A percentile compares a stretch with the other conserved stretches of the same genome.
Conservation (phyloP, 2,329 filamentous ascomycete species). For the Curvularia lunata region DNA sequence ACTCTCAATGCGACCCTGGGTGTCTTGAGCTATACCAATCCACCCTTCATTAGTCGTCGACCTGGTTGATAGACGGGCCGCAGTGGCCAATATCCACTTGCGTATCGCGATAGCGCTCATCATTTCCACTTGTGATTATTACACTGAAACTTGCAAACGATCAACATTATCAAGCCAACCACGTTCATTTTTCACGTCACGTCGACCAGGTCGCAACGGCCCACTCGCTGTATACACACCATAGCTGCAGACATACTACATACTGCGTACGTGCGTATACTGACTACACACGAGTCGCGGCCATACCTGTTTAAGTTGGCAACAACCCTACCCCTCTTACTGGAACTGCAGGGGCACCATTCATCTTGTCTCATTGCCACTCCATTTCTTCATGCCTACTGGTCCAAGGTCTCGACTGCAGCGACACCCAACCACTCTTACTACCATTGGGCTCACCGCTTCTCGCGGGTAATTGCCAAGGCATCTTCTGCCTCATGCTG, state of each 20-base stretch:
- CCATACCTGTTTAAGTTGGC: neutral
- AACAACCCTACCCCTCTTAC: neutral
- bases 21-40: neutral
- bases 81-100: neutral
- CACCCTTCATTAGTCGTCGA: neutral
- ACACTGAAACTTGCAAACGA: neutral
- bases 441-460: neutral
- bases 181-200: conserved; percentile 1
- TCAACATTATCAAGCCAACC: neutral
- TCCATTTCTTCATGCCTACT: neutral
- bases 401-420: neutral
- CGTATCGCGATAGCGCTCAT: neutral
- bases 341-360: neutral
- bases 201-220: neutral
- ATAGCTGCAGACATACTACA: neutral
- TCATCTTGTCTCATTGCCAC: neutral
- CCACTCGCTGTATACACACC: neutral
- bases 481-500: neutral
- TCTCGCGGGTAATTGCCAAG: neutral
- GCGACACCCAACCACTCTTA: neutral
- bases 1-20: neutral
- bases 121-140: neutral
- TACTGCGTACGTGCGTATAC: neutral
- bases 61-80: neutral
- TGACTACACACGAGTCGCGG: neutral